Evolutionary conservation across 2,329 filamentous ascomycete genomes (phyloP), one percentile per base, ranked within the genome.

Genomic region (Mariannaea elegans): DNA sequence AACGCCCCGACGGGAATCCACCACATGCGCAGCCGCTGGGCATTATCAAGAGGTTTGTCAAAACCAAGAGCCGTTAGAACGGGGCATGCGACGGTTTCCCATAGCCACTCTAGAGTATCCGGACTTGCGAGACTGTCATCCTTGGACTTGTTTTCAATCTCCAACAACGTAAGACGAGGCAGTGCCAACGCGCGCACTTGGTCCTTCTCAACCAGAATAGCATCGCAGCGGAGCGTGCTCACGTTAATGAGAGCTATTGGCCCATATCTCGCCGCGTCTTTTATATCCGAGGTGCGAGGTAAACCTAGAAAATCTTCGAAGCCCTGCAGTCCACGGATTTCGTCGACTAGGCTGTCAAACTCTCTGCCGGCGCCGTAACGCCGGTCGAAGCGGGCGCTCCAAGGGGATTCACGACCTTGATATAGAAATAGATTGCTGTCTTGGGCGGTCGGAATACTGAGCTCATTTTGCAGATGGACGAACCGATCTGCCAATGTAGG

Each of bases 1-100:
- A 78, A 61, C 2, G 24, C 39, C 0, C 75, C 75, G 0, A 72
- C 77, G 2, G 69, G 68, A 57, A 77, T 70, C 75, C 75, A 78
- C 68, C 74, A 77, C 0, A 78, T 48, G 34, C 63, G 76, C 13
- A 71, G 70, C 71, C 64, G 72, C 31, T 42, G 19, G 13, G 53
- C 44, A 32, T 56, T 50, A 6, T 13, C 19, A 4, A 61, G 44
- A 9, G 62, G 4, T 9, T 66, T 7, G 66, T 36, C 56, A 42
- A 71, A 69, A 7, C 69, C 71, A 1, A 77, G 50, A 10, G 16
- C 57, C 9, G 70, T 52, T 7, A 77, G 59, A 31, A 76, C 49
- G 2, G 72, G 74, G 7, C 44, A 14, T 1, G 60, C 64, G 23
- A 70, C 49, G 3, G 27, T 49, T 32, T 74, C 68, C 74, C 74